Evolutionary conservation across 345 rosid species (phyloP), one percentile per base, ranked within the genome.

Genomic region (Brassica nigra): DNA sequence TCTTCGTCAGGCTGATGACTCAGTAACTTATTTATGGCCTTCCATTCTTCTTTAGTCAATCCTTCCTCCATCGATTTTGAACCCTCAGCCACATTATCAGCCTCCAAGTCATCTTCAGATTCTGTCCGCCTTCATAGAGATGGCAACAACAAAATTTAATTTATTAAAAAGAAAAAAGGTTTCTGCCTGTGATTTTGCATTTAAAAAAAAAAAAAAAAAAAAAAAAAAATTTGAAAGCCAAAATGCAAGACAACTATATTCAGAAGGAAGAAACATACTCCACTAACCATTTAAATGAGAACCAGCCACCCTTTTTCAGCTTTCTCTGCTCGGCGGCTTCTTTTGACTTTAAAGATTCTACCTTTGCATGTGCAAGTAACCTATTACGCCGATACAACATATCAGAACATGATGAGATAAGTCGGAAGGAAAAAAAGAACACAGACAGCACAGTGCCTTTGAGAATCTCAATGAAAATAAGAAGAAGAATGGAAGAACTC

Each of bases 341-440:
- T 86, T 91, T 95, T 9, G 90, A 87, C 80, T 85, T 91, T 49
- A 90, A 92, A 73, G 97, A 89, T 88, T 95, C 98, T 86, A 89
- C 90, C 90, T 93, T 95, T 54, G 97, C 99, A 89, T 95, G 99
- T 70, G 98, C 99, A 82, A 95, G 99, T 77, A 95, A 88, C 97
- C 99, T 95, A 82, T 62, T 69, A 20, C 18, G 70, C 69, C 37
- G 72, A 80, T 42, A 68, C 55, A 75, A 70, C 73, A 78, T 14
- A 47, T 47, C 6, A 47, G 54, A 47, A 47, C 44, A 70, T 64
- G 10, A 70, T 29, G 34, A 70, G 76, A 55, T 42, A 75, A 39
- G 58, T 42, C 16, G 1, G 44, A 70, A 55, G 61, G 62, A 70
- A 71, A 39, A 69, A 36, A 74, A 9, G 16, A 63, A 63, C 36